phyloP scores from a whole-genome alignment of 176 grass and related monocot species.

The Otatea glauca region DNA sequence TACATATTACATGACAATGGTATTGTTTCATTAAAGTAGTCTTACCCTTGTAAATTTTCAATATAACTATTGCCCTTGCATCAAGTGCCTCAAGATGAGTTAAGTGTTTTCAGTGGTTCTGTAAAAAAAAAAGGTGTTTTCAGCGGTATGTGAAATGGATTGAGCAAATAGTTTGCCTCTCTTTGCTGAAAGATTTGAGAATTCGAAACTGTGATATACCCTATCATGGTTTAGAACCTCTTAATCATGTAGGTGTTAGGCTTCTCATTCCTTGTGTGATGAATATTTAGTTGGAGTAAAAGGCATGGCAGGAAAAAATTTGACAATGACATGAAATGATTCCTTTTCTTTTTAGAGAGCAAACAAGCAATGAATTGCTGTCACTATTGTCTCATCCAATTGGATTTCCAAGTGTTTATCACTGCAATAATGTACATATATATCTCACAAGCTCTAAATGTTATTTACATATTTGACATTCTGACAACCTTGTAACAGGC shows the following conservation, averaged over 20 bases:
- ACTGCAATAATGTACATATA: conserved; percentile 11
- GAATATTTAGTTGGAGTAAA: conserved; percentile 15
- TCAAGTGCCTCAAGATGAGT: background rate
- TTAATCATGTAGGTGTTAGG: background rate
- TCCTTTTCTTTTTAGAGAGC: conserved; percentile 3
- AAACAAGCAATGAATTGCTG: conserved; percentile 21
- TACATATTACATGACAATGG: conserved; percentile 8
- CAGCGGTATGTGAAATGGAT: conserved; percentile 14
- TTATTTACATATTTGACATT: conserved; percentile 36
- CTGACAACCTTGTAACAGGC: conserved; percentile 50
- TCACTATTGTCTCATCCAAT: background rate
- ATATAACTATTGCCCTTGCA: background rate
- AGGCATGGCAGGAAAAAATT: background rate
- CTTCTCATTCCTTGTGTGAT: background rate
- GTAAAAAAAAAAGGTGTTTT: background rate
- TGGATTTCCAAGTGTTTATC: conserved; percentile 1
- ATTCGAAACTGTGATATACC: conserved; percentile 4
- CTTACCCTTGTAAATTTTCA: conserved; percentile 12
- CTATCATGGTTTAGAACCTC: conserved; percentile 20
- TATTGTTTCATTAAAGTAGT: background rate
- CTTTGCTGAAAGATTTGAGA: conserved; percentile 20
- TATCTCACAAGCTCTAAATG: background rate
- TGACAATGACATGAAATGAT: background rate
- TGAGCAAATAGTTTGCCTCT: conserved; percentile 12
- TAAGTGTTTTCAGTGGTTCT: conserved; percentile 1